Base-by-base conservation (phyloP, 2,329 filamentous ascomycete genomes). In the Aspergillus persii region DNA sequence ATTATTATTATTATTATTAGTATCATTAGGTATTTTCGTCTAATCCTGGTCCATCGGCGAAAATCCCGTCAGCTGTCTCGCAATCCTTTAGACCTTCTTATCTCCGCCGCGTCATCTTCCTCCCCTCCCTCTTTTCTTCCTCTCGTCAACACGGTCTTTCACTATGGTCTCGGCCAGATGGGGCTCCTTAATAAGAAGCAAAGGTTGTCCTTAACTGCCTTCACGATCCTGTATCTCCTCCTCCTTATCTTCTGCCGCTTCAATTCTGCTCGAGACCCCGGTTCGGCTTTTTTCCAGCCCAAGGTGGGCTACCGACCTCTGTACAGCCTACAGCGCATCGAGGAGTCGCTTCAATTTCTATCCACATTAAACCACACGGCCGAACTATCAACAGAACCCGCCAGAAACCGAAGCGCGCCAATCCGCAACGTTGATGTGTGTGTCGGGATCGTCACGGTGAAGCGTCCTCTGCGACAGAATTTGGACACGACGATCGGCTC, bases 391-490 rank as follows among this genome's bases (percentile, higher is more conserved):
- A 53, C 47, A 44, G 49, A 30, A 39, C 54, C 39, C 18, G 29
- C 41, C 36, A 18, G 27, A 54, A 31, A 41, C 47, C 39, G 54
- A 60, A 57, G 61, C 56, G 23, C 51, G 56, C 50, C 59, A 2
- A 47, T 47, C 8, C 44, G 44, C 44, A 47, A 47, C 8, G 44
- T 47, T 5, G 44, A 47, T 26, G 44, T 81, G 26, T 82, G 80
- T 54, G 67, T 81, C 3, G 79, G 78, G 11, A 75, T 81, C 55
- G 75, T 79, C 27, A 77, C 77, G 3, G 73, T 79, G 44, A 76
- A 74, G 51, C 71, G 79, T 8, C 68, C 76, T 7, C 69, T 72
- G 7, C 69, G 71, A 8, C 70, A 75, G 27, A 80, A 81, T 57
- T 68, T 82, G 31, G 70, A 70, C 15, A 70, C 71, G 8, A 71